Conservation (phyloP, 2,329 filamentous ascomycete species). For the Rhynchosporium graminicola region DNA sequence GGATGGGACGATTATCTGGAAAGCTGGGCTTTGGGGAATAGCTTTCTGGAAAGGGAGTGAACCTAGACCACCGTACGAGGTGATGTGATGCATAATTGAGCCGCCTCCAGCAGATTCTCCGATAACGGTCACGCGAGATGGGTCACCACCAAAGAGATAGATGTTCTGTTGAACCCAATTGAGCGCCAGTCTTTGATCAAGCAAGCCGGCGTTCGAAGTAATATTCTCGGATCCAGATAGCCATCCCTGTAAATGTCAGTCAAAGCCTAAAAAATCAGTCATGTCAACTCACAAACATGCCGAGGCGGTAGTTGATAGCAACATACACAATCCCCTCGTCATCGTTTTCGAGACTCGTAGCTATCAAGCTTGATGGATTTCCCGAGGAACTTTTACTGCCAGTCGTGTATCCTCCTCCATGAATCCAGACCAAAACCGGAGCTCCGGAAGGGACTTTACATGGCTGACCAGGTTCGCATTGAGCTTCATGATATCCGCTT, state of each 20-base stretch:
- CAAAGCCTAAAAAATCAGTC: background rate
- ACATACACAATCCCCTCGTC: slow-evolving; percentile 44
- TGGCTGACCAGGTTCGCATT: slow-evolving; percentile 5
- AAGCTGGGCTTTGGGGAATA: slow-evolving; percentile 39
- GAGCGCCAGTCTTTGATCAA: slow-evolving; percentile 57
- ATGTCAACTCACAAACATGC: slow-evolving; percentile 36
- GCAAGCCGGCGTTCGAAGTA: slow-evolving; percentile 50
- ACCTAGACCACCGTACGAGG: slow-evolving; percentile 48
- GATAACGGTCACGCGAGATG: slow-evolving; percentile 50
- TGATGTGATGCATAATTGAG: slow-evolving; percentile 57
- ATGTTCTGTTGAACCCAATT: slow-evolving; percentile 59
- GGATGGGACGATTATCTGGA: slow-evolving; percentile 13
- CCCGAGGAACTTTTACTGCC: slow-evolving; percentile 45
- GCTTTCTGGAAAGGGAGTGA: slow-evolving; percentile 47
- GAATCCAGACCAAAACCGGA: slow-evolving; percentile 53
- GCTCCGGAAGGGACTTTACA: slow-evolving; percentile 25
- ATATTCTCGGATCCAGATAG: slow-evolving; percentile 40
- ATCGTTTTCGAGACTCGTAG: slow-evolving; percentile 33
- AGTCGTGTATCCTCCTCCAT: slow-evolving; percentile 50
- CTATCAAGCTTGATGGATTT: slow-evolving; percentile 45
- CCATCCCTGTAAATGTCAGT: slow-evolving; percentile 26
- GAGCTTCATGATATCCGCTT: slow-evolving; percentile 11
- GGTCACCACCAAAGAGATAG: slow-evolving; percentile 56
- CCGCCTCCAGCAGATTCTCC: slow-evolving; percentile 55
- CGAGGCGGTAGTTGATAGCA: slow-evolving; percentile 42